Evolutionary conservation across 148 eudicot genomes (phyloP).

Genomic region (Polygonum maritimum): DNA sequence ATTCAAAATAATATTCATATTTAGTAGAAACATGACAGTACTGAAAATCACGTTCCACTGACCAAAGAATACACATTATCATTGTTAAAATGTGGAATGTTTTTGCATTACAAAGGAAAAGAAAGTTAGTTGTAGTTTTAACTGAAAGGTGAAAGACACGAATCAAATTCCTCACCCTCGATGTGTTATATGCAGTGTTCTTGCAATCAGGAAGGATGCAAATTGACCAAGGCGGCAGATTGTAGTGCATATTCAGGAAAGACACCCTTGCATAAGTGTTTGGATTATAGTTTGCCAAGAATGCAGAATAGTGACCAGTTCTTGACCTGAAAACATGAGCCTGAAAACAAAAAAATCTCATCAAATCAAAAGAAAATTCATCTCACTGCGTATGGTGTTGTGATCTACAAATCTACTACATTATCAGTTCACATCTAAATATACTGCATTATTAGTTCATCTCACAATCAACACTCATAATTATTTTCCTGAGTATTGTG

Average conservation of each 20-base stretch:
- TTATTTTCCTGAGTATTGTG: background rate
- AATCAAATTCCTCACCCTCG: constrained; percentile 43
- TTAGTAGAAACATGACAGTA: background rate
- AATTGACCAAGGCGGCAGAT: constrained; percentile 79
- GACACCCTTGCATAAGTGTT: constrained; percentile 40
- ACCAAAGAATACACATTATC: background rate
- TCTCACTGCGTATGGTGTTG: too few relatives aligned
- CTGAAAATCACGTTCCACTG: background rate
- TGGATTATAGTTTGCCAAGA: constrained; percentile 60
- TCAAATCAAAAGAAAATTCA: background rate
- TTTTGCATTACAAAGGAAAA: background rate
- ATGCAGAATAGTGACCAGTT: constrained; percentile 75
- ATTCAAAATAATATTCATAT: background rate
- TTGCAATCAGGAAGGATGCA: constrained; percentile 94
- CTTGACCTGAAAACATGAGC: constrained; percentile 57
- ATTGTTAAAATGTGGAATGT: background rate
- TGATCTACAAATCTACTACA: too few relatives aligned
- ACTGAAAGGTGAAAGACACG: background rate
- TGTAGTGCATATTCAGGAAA: constrained; percentile 39
- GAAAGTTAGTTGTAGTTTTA: background rate
- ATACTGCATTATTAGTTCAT: too few relatives aligned
- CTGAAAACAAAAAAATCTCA: constrained; percentile 18
- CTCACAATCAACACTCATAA: background rate
- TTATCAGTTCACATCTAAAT: too few relatives aligned
- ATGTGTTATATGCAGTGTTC: constrained; percentile 65